Base-by-base conservation (phyloP, 495 filamentous ascomycete genomes). In the Cudoniella acicularis region DNA sequence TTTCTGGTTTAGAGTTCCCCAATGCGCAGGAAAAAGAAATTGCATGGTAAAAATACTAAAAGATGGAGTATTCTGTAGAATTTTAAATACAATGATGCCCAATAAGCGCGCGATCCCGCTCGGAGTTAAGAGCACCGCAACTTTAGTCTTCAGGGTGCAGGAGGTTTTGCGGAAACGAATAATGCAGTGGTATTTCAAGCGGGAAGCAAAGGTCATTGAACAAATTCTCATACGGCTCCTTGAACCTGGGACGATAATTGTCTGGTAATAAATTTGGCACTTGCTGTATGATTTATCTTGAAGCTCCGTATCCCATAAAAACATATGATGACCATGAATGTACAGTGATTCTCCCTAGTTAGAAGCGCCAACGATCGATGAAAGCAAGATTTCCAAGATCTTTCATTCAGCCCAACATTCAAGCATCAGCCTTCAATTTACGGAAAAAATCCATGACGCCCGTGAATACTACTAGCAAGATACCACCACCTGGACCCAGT, bases 381-480 rank as follows among this genome's bases (percentile, higher is more conserved):
- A 8, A 21, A 21, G 43, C 43, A 6, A 21, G 8, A 46, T 21
- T 46, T 46, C 18, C 43, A 46, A 8, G 8, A 46, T 46, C 43
- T n/a, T n/a, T n/a, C 18, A 4, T 21, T 50, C 25, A 13, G 48
- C 6, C 9, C 2, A 6, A 26, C 20, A 27, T 20, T 56, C 22
- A 61, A 42, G 56, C 64, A 16, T 60, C 59, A 27, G 40, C 59
- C 52, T 52, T 64, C 47, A 67, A 73, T 17, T 75, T 73, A 52
- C 77, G 72, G 75, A 81, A 97, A 74, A 94, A 93, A 66, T 97
- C 93, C 88, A 96, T 95, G 16, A 96, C 87, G 13, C 88, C 84
- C 2, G 91, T 96, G 75, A 91, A 97, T 41, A 97, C 92, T 22
- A 97, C 92, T 52, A 95, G 76, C 56, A 96, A 79, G 64, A 96